These are phyloP conservation scores for Tetracladium setigerum DNA, from an alignment of 495 filamentous ascomycete genomes.

Conservation along the genomic window DNA sequence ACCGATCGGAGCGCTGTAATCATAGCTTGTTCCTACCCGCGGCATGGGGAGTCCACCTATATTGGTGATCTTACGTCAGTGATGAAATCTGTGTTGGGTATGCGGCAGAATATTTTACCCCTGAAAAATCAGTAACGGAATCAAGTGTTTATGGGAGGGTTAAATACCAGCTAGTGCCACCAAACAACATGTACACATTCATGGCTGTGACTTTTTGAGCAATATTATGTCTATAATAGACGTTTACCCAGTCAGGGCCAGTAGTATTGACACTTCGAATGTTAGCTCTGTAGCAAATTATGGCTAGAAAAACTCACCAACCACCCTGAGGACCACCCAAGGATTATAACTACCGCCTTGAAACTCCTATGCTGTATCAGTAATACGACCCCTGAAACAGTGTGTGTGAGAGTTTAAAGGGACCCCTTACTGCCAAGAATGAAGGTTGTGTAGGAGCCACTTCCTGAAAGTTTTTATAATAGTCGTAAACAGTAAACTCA, in stretches of 20 bases:
- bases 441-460: slow-evolving; percentile 42
- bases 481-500: slow-evolving; percentile 31
- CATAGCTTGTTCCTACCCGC: slow-evolving; percentile 44
- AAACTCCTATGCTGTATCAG: no score
- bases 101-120: slow-evolving; percentile 29
- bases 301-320: neutral
- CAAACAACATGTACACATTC: slow-evolving; percentile 46
- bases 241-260: slow-evolving; percentile 45
- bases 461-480: slow-evolving; percentile 30
- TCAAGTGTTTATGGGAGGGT: no score
- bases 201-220: slow-evolving; percentile 36
- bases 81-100: no score
- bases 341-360: slow-evolving; percentile 58
- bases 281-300: no score
- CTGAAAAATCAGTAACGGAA: no score
- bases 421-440: slow-evolving; percentile 53
- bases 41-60: slow-evolving; percentile 18
- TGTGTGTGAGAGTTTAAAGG: no score
- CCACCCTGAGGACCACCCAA: slow-evolving; percentile 48
- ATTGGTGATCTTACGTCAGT: neutral
- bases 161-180: slow-evolving; percentile 55
- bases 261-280: slow-evolving; percentile 32
- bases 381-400: no score
- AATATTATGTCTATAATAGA: slow-evolving; percentile 50
- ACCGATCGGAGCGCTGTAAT: slow-evolving; percentile 47